Conservation (phyloP, 805 yeast genomes). For the Nakazawaea wickerhamii region DNA sequence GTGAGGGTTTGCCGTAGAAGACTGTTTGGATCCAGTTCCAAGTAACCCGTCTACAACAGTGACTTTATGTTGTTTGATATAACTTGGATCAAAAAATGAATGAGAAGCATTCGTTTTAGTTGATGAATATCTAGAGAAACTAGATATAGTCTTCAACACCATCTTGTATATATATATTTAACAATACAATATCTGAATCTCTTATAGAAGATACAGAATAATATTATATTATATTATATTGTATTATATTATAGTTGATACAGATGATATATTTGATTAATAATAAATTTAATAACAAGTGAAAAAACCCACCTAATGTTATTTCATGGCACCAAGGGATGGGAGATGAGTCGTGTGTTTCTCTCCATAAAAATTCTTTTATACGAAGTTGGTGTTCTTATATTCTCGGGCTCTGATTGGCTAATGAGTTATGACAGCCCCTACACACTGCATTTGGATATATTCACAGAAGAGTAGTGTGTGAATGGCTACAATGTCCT, state of each 20-base stretch:
- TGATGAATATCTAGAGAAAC: constrained; percentile 20
- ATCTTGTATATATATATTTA: too few species aligned
- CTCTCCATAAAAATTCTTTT: neutral
- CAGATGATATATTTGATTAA: too few species aligned
- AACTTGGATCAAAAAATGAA: constrained; percentile 31
- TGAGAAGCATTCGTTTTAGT: constrained; percentile 17
- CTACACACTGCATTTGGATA: neutral
- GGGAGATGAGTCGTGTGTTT: constrained; percentile 7
- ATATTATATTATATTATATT: too few species aligned
- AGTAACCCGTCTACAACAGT: constrained; percentile 24
- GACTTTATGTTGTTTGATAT: constrained; percentile 24
- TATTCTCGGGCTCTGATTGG: neutral
- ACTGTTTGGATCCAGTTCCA: constrained; percentile 17
- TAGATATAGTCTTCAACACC: constrained; percentile 26
- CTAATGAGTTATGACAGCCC: neutral
- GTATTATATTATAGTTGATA: too few species aligned
- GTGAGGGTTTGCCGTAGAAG: constrained; percentile 17
- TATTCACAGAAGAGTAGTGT: neutral
- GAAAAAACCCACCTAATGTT: neutral
- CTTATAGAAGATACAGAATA: neutral
- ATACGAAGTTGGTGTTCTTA: too few species aligned
- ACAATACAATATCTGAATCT: too few species aligned
- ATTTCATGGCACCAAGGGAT: neutral
- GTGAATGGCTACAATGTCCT: neutral
- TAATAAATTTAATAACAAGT: too few species aligned